Evolutionary conservation across 2,329 filamentous ascomycete genomes (phyloP), one percentile per base, ranked within the genome.

Genomic region (Didymella segeticola): DNA sequence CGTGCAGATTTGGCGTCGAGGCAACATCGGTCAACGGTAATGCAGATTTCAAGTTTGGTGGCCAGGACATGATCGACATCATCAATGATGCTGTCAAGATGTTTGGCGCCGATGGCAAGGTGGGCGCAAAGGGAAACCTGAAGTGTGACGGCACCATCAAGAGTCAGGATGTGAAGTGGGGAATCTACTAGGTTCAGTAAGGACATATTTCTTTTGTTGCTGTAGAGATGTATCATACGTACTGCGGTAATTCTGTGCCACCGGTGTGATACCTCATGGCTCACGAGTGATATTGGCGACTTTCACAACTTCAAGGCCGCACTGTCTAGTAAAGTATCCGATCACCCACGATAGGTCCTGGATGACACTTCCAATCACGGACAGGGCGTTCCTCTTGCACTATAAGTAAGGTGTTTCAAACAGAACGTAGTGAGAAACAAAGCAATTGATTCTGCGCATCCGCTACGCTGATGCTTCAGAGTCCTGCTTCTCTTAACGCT

Each of bases 401-500:
- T 4, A 29, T 8, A 29, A 7, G 10, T 29, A 11, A 6, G 10
- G 8, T 29, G 27, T 29, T 11, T 8, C 27, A 29, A 12, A 12
- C 14, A 5, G 27, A 12, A 12, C 27, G 10, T 12, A 29, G 14
- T 12, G 10, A 29, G 10, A 29, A 12, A 7, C 27, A 29, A 34
- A 34, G 12, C 4, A 17, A 10, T 20, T 20, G 17, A 10, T 14
- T 6, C 19, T 22, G 9, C 17, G 17, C 17, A 36, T 17, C 19
- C 6, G 34, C 20, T 23, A n/a, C 2, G 12, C 9, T 37, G 2
- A 1, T 8, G 5, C 2, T 5, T 56, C 15, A 56, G 6, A 56
- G 31, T 4, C 42, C 53, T 8, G 53, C 53, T 39, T 56, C 53
- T 8, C 46, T 42, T 2, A 56, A 12, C 2, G 53, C 53, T 6